Base-by-base conservation (phyloP, 352 stramenopile genomes). In the Pythium rishiriense region DNA sequence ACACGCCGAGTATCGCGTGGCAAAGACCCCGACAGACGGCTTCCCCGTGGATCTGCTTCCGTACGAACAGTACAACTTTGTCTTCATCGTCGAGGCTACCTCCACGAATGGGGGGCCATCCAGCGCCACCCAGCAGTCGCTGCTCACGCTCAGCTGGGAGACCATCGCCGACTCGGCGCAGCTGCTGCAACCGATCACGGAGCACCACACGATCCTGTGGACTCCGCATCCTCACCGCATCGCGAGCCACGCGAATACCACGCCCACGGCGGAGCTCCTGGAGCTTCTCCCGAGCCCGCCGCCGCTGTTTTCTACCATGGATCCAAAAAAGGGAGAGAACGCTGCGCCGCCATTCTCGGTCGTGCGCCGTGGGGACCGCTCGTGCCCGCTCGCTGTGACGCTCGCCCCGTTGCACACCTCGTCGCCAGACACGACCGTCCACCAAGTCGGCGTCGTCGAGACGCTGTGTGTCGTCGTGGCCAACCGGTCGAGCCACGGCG, bases 141-240 rank as follows among this genome's bases (percentile, higher is more conserved):
- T 90, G 46, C 64, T 92, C 9, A 89, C 81, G 19, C 56, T 92
- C 2, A 84, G 79, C 22, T 92, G 83, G 83, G 72, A 85, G 69
- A 68, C 75, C 6, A 29, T 26, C 6, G 37, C 49, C 4, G 49
- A 69, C 65, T 48, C 65, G 14, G 63, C 29, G 6, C 28, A 62
- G 54, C 73, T 70, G 58, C 68, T 64, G 6, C 65, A 72, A 33
- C 50, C 65, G 22, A 84, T 88, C 53, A 88, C 72, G 22, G 83
- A 92, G 54, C 76, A 79, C 63, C 81, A 87, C 73, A 83, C 78
- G 39, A 76, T 90, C 68, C 74, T 81, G 45, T 92, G 83, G 83
- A 82, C 75, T 35, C 75, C 75, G 56, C 76, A 67, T 10, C 43
- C 47, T 0, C 46, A 60, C 47, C 58, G 43, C 41, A 15, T 52